Evolutionary conservation across 495 filamentous ascomycete genomes (phyloP).

Genomic region (Penicillium nucicola): DNA sequence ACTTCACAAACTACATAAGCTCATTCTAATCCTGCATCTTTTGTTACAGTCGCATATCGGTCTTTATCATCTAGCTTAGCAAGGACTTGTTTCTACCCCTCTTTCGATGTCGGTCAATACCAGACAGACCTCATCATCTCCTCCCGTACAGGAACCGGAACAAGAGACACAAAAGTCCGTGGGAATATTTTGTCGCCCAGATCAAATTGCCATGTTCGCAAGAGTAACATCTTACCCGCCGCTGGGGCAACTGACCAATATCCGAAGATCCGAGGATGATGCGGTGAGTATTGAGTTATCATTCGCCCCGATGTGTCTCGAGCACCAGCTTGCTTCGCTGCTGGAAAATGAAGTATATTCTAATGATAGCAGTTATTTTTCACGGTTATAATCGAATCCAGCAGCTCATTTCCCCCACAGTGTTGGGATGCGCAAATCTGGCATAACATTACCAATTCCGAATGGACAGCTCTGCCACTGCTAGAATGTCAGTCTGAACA

Average conservation of each 20-base stretch:
- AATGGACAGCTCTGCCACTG: constrained; percentile 39
- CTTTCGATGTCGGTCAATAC: constrained; percentile 22
- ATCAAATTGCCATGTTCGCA: constrained; percentile 50
- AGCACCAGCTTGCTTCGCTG: background rate
- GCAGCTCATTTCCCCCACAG: constrained; percentile 49
- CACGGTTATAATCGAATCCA: constrained; percentile 69
- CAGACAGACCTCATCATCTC: constrained; percentile 14
- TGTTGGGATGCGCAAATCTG: constrained; percentile 74
- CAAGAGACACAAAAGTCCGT: constrained; percentile 12
- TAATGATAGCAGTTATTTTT: constrained; percentile 47
- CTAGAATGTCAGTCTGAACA: constrained; percentile 18
- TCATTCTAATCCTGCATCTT: too few relatives aligned
- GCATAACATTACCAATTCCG: constrained; percentile 55
- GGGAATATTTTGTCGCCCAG: constrained; percentile 35
- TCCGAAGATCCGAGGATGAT: constrained; percentile 36
- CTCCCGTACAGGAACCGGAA: constrained; percentile 22
- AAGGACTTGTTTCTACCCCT: constrained; percentile 1
- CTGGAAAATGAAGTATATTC: background rate
- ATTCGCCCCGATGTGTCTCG: background rate
- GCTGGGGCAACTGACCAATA: constrained; percentile 63
- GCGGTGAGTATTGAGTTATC: constrained; percentile 19
- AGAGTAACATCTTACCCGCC: constrained; percentile 60
- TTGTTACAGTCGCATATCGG: too few relatives aligned
- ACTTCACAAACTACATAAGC: too few relatives aligned
- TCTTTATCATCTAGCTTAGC: background rate